Percentiles rank a stretch among this genome's conserved stretches.
Conservation (phyloP, 441 rosid species). For the Populus trichocarpa region DNA sequence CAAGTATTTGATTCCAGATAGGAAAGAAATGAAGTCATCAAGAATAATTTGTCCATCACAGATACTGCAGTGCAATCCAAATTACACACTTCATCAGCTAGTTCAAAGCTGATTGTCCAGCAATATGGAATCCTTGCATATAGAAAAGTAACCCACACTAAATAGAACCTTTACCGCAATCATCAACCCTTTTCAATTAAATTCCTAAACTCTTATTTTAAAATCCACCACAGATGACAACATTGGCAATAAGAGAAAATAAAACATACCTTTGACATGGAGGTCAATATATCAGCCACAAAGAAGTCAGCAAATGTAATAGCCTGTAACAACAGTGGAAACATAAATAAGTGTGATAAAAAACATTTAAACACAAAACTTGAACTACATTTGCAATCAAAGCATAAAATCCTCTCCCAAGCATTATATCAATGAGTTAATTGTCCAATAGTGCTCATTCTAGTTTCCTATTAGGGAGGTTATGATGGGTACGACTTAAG, state of each 20-base stretch:
- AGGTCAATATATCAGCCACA: conserved; percentile 91
- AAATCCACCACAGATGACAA: not conserved
- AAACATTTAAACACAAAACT: not conserved
- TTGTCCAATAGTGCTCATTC: not conserved
- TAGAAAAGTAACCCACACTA: not conserved
- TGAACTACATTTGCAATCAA: not conserved
- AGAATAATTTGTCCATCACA: conserved; percentile 3
- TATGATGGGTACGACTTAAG: not conserved
- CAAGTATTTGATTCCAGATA: not conserved
- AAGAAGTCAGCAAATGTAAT: conserved; percentile 91
- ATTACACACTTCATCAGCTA: not conserved
- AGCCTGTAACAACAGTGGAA: conserved; percentile 49
- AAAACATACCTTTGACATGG: conserved; percentile 83
- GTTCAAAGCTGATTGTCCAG: conserved; percentile 7
- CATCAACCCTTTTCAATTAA: not conserved
- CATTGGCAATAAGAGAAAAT: not conserved
- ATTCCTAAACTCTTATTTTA: not conserved
- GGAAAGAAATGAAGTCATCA: not conserved
- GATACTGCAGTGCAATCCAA: not conserved
- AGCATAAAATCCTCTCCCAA: not conserved
- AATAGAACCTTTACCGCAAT: not conserved
- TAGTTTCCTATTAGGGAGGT: not conserved
- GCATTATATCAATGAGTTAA: not conserved
- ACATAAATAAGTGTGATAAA: not conserved
- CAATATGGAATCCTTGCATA: not conserved